Evolutionary conservation across 495 filamentous ascomycete species (phyloP), one percentile per base, ranked within the genome.

Genomic region (Lasiosphaeris hirsuta): DNA sequence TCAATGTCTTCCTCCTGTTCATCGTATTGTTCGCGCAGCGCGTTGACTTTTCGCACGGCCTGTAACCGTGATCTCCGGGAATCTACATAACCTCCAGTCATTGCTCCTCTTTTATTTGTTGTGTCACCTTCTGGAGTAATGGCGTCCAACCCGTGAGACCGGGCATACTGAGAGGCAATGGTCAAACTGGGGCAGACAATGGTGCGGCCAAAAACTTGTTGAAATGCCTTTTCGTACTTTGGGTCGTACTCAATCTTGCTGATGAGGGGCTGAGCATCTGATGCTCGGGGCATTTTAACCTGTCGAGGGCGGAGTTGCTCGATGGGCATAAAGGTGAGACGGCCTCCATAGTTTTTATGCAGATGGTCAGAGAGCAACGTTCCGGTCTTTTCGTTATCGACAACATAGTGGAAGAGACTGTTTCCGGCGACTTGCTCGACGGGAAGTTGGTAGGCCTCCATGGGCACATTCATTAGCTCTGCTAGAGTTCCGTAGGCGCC

Each of bases 341-440:
- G 84, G n/a, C 94, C 94, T 14, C 87, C 83, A 54, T 83, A 86
- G 54, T 86, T 83, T 51, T 88, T 89, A 66, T 91, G 84, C 17
- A 99, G 77, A 11, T 87, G 81, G 62, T 93, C 88, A 11, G 92
- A 78, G 13, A 96, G 84, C 51, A 82, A 82, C 0, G 90, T 89
- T 0, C 91, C 91, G 2, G 93, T 97, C 38, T 88, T 83, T 52
- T 92, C 92, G 39, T 86, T 96, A 69, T 99, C 94, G 44, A 96
- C 92, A 19, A 99, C 90, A 63, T 96, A 95, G 72, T 99, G 90
- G 73, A 99, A 99, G 7, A 99, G 76, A 69, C 90, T 95, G 59
- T 87, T 86, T 6, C 94, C 95, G 8, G 92, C 95, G 4, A 91
- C 94, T 37, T 94, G 89, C 68, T 99, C 94, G 13, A 96, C 89